Evolutionary conservation across 441 rosid genomes (phyloP).

Genomic region (Aleurites moluccanus): DNA sequence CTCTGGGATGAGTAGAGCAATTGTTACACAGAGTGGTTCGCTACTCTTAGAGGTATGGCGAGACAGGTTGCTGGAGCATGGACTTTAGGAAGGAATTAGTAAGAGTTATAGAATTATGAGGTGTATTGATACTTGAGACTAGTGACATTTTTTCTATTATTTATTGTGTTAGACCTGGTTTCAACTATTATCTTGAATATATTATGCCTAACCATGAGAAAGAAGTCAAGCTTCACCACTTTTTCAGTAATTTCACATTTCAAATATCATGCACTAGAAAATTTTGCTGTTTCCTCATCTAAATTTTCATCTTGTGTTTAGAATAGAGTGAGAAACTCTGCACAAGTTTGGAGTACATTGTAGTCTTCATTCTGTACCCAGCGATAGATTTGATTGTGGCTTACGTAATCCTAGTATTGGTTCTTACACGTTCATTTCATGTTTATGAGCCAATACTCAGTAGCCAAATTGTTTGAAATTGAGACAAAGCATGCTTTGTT

Average conservation of each 20-base stretch:
- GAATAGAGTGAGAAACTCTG: background rate
- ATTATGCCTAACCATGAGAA: background rate
- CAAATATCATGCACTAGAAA: background rate
- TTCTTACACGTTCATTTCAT: constrained; percentile 3
- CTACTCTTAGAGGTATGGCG: background rate
- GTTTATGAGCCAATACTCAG: constrained; percentile 6
- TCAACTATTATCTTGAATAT: background rate
- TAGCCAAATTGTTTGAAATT: constrained; percentile 3
- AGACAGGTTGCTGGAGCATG: background rate
- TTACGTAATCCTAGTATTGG: background rate
- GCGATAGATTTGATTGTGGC: background rate
- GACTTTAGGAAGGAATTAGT: background rate
- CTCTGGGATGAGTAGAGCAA: background rate
- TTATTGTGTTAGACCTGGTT: background rate
- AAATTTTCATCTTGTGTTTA: background rate
- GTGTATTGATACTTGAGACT: background rate
- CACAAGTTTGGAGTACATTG: background rate
- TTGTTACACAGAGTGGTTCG: background rate
- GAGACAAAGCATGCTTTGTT: constrained; percentile 8
- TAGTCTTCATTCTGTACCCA: background rate
- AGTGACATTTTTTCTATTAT: background rate
- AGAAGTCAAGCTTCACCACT: background rate
- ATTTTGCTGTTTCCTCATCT: background rate
- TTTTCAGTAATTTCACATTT: background rate
- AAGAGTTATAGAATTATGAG: background rate